These are phyloP conservation scores for Metschnikowia kunwiensis DNA, from an alignment of 805 yeast genomes.

Conservation along the genomic window DNA sequence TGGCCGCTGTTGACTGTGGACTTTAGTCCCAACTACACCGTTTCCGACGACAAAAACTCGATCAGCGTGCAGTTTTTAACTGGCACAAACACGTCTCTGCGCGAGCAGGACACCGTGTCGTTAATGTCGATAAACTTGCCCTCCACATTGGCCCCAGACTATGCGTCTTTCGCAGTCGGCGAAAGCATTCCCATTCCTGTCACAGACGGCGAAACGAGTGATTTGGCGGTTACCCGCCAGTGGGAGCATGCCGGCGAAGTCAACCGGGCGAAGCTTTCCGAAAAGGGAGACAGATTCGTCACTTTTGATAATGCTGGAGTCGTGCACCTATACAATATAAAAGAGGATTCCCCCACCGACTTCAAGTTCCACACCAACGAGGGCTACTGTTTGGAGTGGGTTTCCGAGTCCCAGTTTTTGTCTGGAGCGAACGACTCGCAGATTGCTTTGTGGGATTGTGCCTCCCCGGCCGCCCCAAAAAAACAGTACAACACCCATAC, in stretches of 20 bases:
- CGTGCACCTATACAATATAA: constrained; percentile 42
- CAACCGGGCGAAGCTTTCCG: constrained; percentile 56
- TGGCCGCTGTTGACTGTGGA: constrained; percentile 72
- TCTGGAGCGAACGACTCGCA: constrained; percentile 67
- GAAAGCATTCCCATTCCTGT: constrained; percentile 21
- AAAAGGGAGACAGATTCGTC: constrained; percentile 47
- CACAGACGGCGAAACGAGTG: constrained; percentile 25
- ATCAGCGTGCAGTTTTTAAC: constrained; percentile 40
- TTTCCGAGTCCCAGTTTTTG: constrained; percentile 43
- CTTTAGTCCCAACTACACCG: constrained; percentile 54
- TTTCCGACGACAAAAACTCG: constrained; percentile 25
- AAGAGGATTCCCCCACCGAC: constrained; percentile 20
- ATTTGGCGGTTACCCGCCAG: constrained; percentile 40
- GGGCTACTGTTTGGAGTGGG: constrained; percentile 75
- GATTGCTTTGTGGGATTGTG: constrained; percentile 69
- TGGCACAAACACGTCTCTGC: constrained; percentile 48
- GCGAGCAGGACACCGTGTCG: constrained; percentile 43
- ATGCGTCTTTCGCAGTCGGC: constrained; percentile 20
- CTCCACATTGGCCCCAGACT: constrained; percentile 44
- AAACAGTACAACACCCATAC: constrained; percentile 48
- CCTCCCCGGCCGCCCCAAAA: constrained; percentile 43
- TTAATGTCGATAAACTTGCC: constrained; percentile 48
- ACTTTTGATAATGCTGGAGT: constrained; percentile 54
- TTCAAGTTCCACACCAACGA: constrained; percentile 58
- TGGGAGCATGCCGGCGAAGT: constrained; percentile 70